These are phyloP conservation scores for Aspergillus hancockii DNA, from an alignment of 495 filamentous ascomycete species.

Conservation along the genomic window DNA sequence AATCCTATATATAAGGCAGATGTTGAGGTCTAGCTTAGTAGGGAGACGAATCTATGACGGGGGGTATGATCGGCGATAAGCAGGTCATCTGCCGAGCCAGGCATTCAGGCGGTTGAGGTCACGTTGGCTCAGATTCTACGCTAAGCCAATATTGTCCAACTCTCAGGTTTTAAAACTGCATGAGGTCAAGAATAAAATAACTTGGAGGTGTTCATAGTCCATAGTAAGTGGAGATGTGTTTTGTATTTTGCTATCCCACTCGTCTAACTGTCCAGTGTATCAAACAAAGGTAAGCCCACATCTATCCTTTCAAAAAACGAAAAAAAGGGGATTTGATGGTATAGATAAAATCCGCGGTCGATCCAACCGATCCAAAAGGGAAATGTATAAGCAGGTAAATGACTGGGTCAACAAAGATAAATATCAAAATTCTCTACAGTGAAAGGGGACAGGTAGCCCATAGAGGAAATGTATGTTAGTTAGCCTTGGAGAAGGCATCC, in stretches of 20 bases:
- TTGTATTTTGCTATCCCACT: slow-evolving; percentile 2
- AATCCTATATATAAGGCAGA: background rate
- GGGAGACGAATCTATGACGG: background rate
- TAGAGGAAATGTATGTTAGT: background rate
- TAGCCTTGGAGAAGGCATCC: background rate
- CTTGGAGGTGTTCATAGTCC: background rate
- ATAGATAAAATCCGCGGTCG: background rate
- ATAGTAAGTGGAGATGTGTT: background rate
- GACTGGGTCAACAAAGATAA: background rate
- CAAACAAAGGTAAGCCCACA: background rate
- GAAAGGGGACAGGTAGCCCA: background rate
- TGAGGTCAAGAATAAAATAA: background rate
- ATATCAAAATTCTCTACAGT: background rate
- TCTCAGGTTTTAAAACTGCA: background rate
- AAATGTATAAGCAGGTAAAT: background rate
- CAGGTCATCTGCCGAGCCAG: background rate
- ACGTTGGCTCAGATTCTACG: background rate
- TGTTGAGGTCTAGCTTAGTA: background rate
- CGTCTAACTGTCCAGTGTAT: background rate
- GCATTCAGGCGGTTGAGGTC: background rate
- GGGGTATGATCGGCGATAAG: background rate
- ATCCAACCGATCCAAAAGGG: background rate
- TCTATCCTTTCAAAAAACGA: background rate
- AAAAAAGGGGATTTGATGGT: background rate
- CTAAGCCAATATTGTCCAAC: background rate